Percentiles rank a stretch among this genome's conserved stretches.
Conservation (phyloP, 2,329 filamentous ascomycete species). For the Fusarium sp. region DNA sequence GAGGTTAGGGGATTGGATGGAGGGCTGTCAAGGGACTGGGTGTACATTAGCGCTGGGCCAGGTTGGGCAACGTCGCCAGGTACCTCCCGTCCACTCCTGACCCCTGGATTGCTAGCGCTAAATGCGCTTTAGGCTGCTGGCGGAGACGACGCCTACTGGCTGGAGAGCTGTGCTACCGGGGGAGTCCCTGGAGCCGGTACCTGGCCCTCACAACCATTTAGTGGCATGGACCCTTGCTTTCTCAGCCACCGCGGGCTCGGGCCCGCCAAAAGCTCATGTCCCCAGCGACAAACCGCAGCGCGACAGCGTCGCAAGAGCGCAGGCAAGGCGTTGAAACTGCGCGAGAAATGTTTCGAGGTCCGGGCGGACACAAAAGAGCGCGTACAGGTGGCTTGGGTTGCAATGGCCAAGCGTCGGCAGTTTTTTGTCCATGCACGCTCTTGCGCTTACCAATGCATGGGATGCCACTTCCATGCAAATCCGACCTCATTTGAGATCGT, state of each 20-base stretch:
- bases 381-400: not conserved
- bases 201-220: slow-evolving; percentile 44
- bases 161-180: slow-evolving; percentile 20
- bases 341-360: not conserved
- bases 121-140: slow-evolving; percentile 9
- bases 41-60: slow-evolving; percentile 41
- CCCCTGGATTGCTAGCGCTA: slow-evolving; percentile 39
- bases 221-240: slow-evolving; percentile 37
- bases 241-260: slow-evolving; percentile 37
- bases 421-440: slow-evolving; percentile 22
- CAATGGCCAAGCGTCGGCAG: not conserved
- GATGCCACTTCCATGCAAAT: slow-evolving; percentile 5
- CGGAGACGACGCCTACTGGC: slow-evolving; percentile 40
- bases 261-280: slow-evolving; percentile 30
- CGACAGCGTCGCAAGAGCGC: slow-evolving; percentile 12
- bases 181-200: slow-evolving; percentile 32
- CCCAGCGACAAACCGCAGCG: not conserved
- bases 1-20: slow-evolving; percentile 21
- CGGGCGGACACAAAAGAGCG: not conserved
- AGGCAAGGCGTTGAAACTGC: slow-evolving; percentile 10
- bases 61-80: slow-evolving; percentile 34
- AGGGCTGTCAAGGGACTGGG: slow-evolving; percentile 43
- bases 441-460: slow-evolving; percentile 4
- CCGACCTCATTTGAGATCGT: slow-evolving; percentile 25
- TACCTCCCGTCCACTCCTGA: slow-evolving; percentile 40